phyloP scores from a whole-genome alignment of 106 monocot species.

The Dioscorea dumetorum region DNA sequence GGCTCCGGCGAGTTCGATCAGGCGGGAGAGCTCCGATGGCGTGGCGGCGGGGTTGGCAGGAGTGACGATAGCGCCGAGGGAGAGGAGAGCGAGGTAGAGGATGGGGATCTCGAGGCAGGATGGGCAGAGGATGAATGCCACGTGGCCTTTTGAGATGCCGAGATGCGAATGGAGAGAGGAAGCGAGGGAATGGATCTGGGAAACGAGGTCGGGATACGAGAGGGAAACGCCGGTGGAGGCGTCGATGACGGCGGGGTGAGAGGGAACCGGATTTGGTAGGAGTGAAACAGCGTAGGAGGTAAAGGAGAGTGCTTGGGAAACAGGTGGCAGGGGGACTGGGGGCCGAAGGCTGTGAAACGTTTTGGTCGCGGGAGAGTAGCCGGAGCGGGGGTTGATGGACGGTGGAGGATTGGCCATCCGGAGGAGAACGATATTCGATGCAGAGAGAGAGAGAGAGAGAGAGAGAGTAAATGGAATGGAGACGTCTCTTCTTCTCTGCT shows the following conservation, averaged over 20 bases:
- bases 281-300: slow-evolving; percentile 21
- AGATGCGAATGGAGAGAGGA: slow-evolving; percentile 12
- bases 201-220: slow-evolving; percentile 29
- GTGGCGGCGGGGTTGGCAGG: slow-evolving; percentile 25
- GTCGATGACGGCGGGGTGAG: slow-evolving; percentile 25
- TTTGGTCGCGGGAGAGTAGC: slow-evolving; percentile 22
- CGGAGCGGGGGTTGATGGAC: slow-evolving; percentile 19
- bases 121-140: slow-evolving; percentile 28
- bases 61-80: slow-evolving; percentile 30
- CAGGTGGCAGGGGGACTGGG: slow-evolving; percentile 13
- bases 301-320: slow-evolving; percentile 15
- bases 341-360: slow-evolving; percentile 31
- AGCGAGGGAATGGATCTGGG: slow-evolving; percentile 20
- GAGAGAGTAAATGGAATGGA: too few relatives aligned
- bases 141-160: slow-evolving; percentile 16
- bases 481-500: too few relatives aligned
- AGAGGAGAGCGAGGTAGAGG: slow-evolving; percentile 30
- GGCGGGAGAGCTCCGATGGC: slow-evolving; percentile 17
- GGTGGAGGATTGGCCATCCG: not conserved
- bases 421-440: too few relatives aligned
- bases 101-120: slow-evolving; percentile 22
- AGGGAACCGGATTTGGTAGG: slow-evolving; percentile 13
- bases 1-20: slow-evolving; percentile 9
- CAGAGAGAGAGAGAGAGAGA: too few relatives aligned
- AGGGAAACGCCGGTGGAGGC: slow-evolving; percentile 23